Base-by-base conservation (phyloP, 1,139 yeast species). In the Debaryomyces sp. region DNA sequence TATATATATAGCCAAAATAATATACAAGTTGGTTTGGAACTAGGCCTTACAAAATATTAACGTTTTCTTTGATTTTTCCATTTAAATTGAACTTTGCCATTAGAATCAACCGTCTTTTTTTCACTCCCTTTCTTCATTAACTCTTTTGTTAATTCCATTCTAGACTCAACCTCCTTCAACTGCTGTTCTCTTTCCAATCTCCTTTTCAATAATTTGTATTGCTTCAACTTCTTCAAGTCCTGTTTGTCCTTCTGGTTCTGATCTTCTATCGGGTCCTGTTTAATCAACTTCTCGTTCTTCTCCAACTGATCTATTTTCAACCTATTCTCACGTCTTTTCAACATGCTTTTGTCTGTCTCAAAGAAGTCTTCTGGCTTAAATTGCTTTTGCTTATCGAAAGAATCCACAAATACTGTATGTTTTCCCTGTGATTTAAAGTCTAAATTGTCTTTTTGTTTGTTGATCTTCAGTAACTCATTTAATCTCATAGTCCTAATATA, bases 61-160 rank as follows among this genome's bases (percentile, higher is more conserved):
- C 87, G 80, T 72, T 90, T 91, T 60, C 98, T 82, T 63, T 85
- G 88, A 58, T 81, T 86, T 64, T 86, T 88, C 96, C 97, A 92
- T 71, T 89, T 89, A 72, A 81, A 92, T n/a, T 77, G 75, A 0
- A 80, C 80, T 51, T 79, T 79, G 2, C 97, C 98, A 40, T 81
- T 77, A 12, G 76, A 69, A 49, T 78, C 85, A 5, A 79, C 75
- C 4, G 86, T 64, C 73, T 91, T 92, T 77, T 87, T 88, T 70
- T 88, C 89, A 51, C 83, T 83, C 0, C 98, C 98, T 56, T 85
- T 87, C 66, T 89, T 89, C 96, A 92, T 89, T 51, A 91, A 78
- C 63, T 92, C 96, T 51, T 88, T 81, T 59, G 91, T 95, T 51
- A 80, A 62, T 48, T 86, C 89, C 85, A 91, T 84, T 59, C 84